Percentiles rank a stretch among this genome's conserved stretches.
phyloP scores from a whole-genome alignment of 176 grass and related monocot species.

The Canna indica region DNA sequence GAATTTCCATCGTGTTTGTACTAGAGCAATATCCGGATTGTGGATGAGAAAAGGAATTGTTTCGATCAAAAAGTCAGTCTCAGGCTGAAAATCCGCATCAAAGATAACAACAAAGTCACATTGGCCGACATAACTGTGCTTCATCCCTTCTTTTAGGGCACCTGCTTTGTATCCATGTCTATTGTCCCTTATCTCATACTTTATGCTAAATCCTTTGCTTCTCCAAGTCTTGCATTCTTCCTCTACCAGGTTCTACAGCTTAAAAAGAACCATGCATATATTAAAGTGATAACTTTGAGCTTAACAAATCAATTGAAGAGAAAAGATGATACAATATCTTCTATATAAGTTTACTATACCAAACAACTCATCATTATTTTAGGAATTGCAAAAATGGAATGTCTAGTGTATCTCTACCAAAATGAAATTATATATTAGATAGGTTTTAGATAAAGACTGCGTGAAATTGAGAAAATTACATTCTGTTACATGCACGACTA shows the following conservation, averaged over 20 bases:
- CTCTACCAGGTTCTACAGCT: conserved; percentile 24
- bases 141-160: conserved; percentile 36
- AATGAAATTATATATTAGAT: too few relatives aligned
- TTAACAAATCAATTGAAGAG: not conserved
- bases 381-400: not conserved
- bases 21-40: conserved; percentile 36
- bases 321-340: too few relatives aligned
- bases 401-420: not conserved
- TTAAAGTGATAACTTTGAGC: not conserved
- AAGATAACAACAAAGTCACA: conserved; percentile 44
- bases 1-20: conserved; percentile 41
- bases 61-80: conserved; percentile 25
- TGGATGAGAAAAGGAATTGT: conserved; percentile 37
- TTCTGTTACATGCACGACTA: too few relatives aligned
- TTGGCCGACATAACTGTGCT: conserved; percentile 22
- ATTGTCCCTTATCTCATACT: conserved; percentile 25
- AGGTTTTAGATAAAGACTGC: too few relatives aligned
- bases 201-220: conserved; percentile 34
- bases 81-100: conserved; percentile 42
- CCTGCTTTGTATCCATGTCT: conserved; percentile 41
- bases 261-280: not conserved
- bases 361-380: not conserved
- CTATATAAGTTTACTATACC: too few relatives aligned
- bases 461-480: too few relatives aligned
- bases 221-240: conserved; percentile 32